phyloP scores from a whole-genome alignment of 495 filamentous ascomycete species.

The Daldinia grandis region DNA sequence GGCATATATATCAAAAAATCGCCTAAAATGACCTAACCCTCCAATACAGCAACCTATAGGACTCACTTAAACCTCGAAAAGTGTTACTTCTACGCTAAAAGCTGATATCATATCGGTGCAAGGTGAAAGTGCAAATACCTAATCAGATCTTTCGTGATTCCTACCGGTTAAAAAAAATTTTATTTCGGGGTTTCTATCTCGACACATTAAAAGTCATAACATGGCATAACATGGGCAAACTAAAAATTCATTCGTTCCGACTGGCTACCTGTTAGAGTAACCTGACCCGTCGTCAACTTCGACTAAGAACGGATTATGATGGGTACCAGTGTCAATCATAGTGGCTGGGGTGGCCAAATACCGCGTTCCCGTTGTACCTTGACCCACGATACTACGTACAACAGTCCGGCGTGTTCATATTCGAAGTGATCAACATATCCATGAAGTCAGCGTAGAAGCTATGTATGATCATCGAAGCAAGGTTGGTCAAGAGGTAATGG shows the following conservation, averaged over 20 bases:
- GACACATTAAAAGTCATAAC: not conserved
- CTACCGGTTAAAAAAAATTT: not conserved
- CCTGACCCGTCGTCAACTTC: not conserved
- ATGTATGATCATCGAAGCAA: not conserved
- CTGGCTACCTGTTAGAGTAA: not conserved
- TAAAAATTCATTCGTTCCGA: not conserved
- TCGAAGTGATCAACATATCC: constrained; percentile 15
- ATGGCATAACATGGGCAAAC: not conserved
- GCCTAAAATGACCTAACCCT: not conserved
- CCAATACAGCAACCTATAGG: not conserved
- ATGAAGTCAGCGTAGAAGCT: constrained; percentile 24
- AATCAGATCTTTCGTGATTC: not conserved
- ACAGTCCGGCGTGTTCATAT: constrained; percentile 12
- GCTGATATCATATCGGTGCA: not conserved
- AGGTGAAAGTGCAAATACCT: not conserved
- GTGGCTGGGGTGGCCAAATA: constrained; percentile 15
- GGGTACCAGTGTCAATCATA: constrained; percentile 8
- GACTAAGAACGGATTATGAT: not conserved
- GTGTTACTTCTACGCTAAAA: not conserved
- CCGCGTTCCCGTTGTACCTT: constrained; percentile 22
- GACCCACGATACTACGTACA: constrained; percentile 14
- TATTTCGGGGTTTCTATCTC: not conserved
- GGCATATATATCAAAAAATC: not conserved
- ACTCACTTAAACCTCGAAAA: not conserved
- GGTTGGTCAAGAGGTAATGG: constrained; percentile 2